These are phyloP conservation scores for Wickerhamomyces bisporus DNA, from an alignment of 805 yeast genomes.

Conservation along the genomic window DNA sequence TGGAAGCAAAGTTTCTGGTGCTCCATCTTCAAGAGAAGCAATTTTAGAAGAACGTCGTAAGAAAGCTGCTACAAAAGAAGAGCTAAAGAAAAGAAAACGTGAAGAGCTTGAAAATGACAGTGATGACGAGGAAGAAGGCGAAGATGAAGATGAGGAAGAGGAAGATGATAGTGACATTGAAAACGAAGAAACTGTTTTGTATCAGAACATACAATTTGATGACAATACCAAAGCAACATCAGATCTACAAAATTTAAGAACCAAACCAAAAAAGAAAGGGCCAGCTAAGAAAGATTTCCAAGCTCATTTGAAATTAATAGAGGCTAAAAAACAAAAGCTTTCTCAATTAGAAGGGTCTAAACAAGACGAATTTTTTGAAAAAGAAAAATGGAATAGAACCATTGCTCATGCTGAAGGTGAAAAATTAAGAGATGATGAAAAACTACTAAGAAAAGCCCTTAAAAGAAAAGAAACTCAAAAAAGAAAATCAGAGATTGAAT, in stretches of 20 bases:
- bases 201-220: conserved; percentile 74
- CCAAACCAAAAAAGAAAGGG: conserved; percentile 61
- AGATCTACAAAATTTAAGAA: conserved; percentile 57
- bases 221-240: conserved; percentile 80
- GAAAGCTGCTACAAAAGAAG: conserved; percentile 29
- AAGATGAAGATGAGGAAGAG: conserved; percentile 30
- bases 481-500: conserved; percentile 81
- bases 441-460: conserved; percentile 76
- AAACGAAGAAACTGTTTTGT: conserved; percentile 45
- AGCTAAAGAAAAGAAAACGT: conserved; percentile 33
- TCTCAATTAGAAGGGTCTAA: conserved; percentile 59
- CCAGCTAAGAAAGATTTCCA: conserved; percentile 81
- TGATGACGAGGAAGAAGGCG: conserved; percentile 38
- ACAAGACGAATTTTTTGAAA: conserved; percentile 51
- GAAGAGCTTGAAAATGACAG: conserved; percentile 31
- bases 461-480: conserved; percentile 80
- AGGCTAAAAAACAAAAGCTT: conserved; percentile 64
- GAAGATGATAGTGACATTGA: conserved; percentile 28
- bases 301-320: conserved; percentile 74
- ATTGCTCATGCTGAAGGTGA: conserved; percentile 84
- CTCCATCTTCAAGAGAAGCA: conserved; percentile 81
- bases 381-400: conserved; percentile 80
- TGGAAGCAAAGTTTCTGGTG: conserved; percentile 74
- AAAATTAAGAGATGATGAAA: conserved; percentile 87
- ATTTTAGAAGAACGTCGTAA: conserved; percentile 62